Evolutionary conservation across 306 rosid species (phyloP), one percentile per base, ranked within the genome.

Genomic region (Acacia confusa): DNA sequence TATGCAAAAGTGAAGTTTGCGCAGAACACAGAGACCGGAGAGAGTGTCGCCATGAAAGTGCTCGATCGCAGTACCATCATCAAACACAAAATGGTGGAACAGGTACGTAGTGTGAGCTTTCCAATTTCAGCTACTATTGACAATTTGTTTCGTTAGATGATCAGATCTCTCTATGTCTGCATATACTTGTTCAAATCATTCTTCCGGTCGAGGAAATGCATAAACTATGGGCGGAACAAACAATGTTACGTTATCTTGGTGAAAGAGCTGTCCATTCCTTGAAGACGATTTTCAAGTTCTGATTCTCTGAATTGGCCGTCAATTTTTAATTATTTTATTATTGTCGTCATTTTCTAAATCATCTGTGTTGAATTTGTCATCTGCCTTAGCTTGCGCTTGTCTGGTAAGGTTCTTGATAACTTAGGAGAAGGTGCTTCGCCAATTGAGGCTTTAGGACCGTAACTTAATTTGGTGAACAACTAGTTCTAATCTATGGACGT

Each of bases 1-100:
- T 94, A 92, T 25, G 98, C 97, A 0, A 92, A 94, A 88, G 97
- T 92, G 2, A 94, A 94, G 87, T 94, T 94, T 43, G 98, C 95
- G 19, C 97, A 92, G 84, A 94, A 94, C 85, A 92, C 98, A 1
- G 97, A 94, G 86, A 90, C 94, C 16, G 97, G 98, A 25, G 97
- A 92, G 90, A 94, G 98, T 74, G 97, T 94, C 53, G 98, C 97
- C 74, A 90, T 94, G 97, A 94, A 94, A 81, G 77, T 94, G 0
- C 91, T 94, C 78, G 98, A 94, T 76, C 98, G 98, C 22, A 86
- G 83, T 75, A 86, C 97, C 79, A 92, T 94, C 75, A 84, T 94
- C 88, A 92, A 91, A 84, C 98, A 89, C 91, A 94, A 92, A 88
- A 94, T 94, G 97, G 89, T 90, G 68, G 98, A 84, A 44, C 88